Percentiles rank a stretch among this genome's conserved stretches.
Evolutionary conservation across 345 rosid species (phyloP).

Genomic region (Erodium maritimum): DNA sequence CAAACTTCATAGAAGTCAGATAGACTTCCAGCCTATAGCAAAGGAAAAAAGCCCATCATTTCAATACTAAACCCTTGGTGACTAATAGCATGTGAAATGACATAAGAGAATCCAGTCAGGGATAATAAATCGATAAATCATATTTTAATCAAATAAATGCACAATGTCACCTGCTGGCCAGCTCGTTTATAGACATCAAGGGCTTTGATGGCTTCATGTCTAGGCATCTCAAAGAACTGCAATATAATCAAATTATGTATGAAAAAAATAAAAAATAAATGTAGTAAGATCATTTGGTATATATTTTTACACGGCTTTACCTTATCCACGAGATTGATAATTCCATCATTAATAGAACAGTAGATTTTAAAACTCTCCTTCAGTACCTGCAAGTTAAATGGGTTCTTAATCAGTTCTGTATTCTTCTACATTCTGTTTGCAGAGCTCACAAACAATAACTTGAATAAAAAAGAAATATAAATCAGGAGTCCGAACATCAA

Average conservation of each 20-base stretch:
- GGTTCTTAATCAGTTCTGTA: not conserved
- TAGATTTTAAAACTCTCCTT: constrained; percentile 98
- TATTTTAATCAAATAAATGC: constrained; percentile 1
- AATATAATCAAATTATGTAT: constrained; percentile 11
- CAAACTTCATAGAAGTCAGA: constrained; percentile 91
- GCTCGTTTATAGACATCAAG: constrained; percentile 81
- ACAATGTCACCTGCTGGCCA: constrained; percentile 64
- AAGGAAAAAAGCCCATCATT: constrained; percentile 4
- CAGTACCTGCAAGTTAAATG: constrained; percentile 52
- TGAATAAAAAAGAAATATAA: not conserved
- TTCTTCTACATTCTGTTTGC: not conserved
- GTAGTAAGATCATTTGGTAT: not conserved
- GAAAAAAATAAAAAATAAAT: not conserved
- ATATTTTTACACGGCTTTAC: constrained; percentile 19
- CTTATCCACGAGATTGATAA: constrained; percentile 98
- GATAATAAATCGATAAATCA: not conserved
- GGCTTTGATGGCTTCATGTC: constrained; percentile 79
- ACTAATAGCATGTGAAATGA: not conserved
- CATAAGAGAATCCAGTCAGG: not conserved
- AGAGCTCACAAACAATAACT: not conserved
- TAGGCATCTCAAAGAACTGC: constrained; percentile 98
- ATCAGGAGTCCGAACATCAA: not conserved
- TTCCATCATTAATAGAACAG: constrained; percentile 93
- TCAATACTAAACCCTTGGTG: constrained; percentile 3
- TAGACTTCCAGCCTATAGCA: constrained; percentile 71